Evolutionary conservation across 768 basidiomycete species (phyloP).

Genomic region (Chalciporus piperatus): DNA sequence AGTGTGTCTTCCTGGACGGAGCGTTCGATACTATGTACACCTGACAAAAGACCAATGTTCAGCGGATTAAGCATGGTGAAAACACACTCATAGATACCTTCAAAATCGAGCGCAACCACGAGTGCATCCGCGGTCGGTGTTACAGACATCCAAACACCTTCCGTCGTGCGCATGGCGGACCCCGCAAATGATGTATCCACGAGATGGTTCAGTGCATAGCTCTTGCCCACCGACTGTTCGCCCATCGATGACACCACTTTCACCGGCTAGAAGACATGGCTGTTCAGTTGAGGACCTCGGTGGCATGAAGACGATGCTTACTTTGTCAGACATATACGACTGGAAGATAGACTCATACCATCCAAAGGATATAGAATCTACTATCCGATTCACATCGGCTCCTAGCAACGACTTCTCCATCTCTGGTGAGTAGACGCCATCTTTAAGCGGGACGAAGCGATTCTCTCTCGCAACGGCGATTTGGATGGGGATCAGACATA

Average conservation of each 20-base stretch:
- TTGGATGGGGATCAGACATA: conserved; percentile 68
- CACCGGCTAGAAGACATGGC: conserved; percentile 41
- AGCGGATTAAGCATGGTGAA: neutral
- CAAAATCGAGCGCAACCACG: conserved; percentile 62
- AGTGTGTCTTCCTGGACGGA: conserved; percentile 63
- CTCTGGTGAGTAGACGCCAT: conserved; percentile 48
- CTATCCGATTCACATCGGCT: conserved; percentile 56
- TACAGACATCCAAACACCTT: conserved; percentile 66
- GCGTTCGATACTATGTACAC: conserved; percentile 61
- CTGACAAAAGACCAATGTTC: conserved; percentile 29
- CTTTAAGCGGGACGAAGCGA: conserved; percentile 58
- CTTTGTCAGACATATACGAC: conserved; percentile 60
- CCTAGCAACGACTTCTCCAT: conserved; percentile 55
- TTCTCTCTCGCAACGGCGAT: conserved; percentile 60
- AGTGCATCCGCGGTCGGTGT: conserved; percentile 55
- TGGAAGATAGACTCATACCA: conserved; percentile 67
- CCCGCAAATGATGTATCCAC: conserved; percentile 64
- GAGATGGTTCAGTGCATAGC: conserved; percentile 57
- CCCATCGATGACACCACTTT: conserved; percentile 68
- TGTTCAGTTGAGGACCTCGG: neutral
- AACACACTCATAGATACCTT: conserved; percentile 38
- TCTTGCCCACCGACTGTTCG: conserved; percentile 65
- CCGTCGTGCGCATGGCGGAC: conserved; percentile 61
- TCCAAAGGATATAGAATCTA: conserved; percentile 53
- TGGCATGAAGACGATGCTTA: conserved; percentile 4